A percentile compares a stretch with the other conserved stretches of the same genome.
phyloP scores from a whole-genome alignment of 2,329 filamentous ascomycete genomes.

The Ceratocystis smalleyi region DNA sequence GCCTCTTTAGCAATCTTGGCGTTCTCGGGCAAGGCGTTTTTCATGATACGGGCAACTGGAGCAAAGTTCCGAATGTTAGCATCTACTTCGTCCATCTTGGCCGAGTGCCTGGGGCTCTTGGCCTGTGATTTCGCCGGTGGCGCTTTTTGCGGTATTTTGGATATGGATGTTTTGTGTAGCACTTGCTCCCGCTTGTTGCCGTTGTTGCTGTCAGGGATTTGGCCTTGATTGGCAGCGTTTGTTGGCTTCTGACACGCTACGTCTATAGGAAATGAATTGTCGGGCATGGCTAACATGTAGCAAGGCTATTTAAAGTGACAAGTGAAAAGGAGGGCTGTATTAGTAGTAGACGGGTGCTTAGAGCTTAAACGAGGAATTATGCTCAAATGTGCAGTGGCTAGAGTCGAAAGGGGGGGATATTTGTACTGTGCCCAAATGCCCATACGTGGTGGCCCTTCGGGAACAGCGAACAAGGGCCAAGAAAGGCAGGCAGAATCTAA shows the following conservation, averaged over 20 bases:
- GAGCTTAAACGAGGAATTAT: not conserved
- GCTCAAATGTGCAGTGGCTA: not conserved
- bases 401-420: not conserved
- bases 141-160: not conserved
- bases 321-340: not conserved
- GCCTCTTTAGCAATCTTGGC: conserved; percentile 98
- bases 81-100: conserved; percentile 33
- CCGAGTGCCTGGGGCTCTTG: not conserved
- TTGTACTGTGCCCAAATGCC: not conserved
- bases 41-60: conserved; percentile 98
- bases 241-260: not conserved
- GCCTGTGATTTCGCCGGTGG: not conserved
- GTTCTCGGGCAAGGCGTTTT: conserved; percentile 89
- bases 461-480: not conserved
- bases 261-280: not conserved
- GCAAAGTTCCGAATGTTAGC: conserved; percentile 91
- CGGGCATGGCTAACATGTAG: not conserved
- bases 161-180: not conserved
- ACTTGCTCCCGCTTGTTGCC: not conserved
- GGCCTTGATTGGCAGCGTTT: not conserved
- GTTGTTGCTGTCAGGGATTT: not conserved
- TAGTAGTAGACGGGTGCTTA: not conserved
- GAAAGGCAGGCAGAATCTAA: not conserved
- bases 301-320: not conserved
- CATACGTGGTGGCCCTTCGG: not conserved